A percentile compares a stretch with the other conserved stretches of the same genome.
phyloP scores from a whole-genome alignment of 495 filamentous ascomycete species.

The Pyrenula massariospora region DNA sequence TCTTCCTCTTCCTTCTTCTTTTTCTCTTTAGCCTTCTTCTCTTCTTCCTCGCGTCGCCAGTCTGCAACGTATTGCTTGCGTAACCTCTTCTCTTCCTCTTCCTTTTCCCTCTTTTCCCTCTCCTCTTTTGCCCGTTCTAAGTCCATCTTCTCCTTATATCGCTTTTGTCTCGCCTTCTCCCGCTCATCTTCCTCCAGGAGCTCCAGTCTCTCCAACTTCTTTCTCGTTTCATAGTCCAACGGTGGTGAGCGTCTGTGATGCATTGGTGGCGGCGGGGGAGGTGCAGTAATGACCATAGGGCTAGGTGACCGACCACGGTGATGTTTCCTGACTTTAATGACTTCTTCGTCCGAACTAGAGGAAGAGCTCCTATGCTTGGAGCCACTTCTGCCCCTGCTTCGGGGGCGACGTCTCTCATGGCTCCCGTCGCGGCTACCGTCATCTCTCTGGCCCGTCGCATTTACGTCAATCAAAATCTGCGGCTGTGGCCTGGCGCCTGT shows the following conservation, averaged over 20 bases:
- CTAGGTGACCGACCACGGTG: not conserved
- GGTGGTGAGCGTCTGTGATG: not conserved
- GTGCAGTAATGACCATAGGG: not conserved
- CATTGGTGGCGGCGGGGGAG: not conserved
- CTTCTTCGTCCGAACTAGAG: not conserved
- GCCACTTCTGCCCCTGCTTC: not conserved
- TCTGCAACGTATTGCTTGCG: slow-evolving; percentile 24
- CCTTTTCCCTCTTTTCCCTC: slow-evolving; percentile 26
- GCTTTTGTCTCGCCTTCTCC: slow-evolving; percentile 14
- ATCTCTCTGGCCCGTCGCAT: not conserved
- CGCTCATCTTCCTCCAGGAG: not conserved
- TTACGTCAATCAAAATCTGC: not conserved
- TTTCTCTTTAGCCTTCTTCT: slow-evolving; percentile 38
- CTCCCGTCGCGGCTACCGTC: not conserved
- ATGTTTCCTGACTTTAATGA: not conserved
- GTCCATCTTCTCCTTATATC: slow-evolving; percentile 10
- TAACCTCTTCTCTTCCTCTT: slow-evolving; percentile 29
- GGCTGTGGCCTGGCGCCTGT: not conserved
- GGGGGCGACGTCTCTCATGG: not conserved
- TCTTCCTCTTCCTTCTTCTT: slow-evolving; percentile 29
- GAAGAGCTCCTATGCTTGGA: not conserved
- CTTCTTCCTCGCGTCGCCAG: slow-evolving; percentile 27
- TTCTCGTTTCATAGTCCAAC: not conserved
- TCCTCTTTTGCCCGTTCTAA: slow-evolving; percentile 7
- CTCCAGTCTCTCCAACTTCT: not conserved